phyloP scores from a whole-genome alignment of 2,329 filamentous ascomycete species.

The Thelonectria olida region DNA sequence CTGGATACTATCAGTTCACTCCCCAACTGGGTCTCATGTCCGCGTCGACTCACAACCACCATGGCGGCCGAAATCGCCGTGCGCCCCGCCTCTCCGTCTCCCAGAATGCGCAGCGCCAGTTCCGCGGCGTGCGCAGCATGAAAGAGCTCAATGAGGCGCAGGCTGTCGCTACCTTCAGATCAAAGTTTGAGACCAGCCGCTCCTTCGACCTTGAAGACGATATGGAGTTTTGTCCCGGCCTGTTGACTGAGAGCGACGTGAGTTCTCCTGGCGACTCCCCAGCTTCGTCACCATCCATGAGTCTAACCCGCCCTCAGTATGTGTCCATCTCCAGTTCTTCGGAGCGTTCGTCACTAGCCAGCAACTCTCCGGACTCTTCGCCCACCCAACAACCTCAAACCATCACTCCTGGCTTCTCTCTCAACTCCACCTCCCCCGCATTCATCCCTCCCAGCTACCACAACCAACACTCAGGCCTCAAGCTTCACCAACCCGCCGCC shows the following conservation, averaged over 20 bases:
- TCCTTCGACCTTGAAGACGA: conserved; percentile 98
- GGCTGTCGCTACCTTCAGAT: conserved; percentile 80
- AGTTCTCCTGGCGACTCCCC: conserved; percentile 49
- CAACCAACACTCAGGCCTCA: conserved; percentile 72
- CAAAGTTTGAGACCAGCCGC: conserved; percentile 87
- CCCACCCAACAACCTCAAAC: conserved; percentile 88
- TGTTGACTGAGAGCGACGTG: conserved; percentile 95
- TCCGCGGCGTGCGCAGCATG: conserved; percentile 83
- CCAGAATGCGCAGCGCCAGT: conserved; percentile 87
- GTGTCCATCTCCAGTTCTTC: conserved; percentile 93
- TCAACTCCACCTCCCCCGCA: conserved; percentile 72
- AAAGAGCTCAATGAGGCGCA: conserved; percentile 86
- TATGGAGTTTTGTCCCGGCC: conserved; percentile 91
- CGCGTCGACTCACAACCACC: conserved; percentile 74
- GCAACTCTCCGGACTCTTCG: conserved; percentile 91
- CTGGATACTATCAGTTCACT: conserved; percentile 71
- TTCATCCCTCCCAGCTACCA: conserved; percentile 74
- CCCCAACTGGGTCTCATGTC: conserved; percentile 68
- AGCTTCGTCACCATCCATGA: conserved; percentile 18
- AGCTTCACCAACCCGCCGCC: conserved; percentile 90
- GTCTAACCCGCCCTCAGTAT: conserved; percentile 66
- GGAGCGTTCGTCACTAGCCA: conserved; percentile 93
- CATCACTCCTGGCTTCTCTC: conserved; percentile 79
- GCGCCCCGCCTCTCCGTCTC: conserved; percentile 81
- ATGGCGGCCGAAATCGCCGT: conserved; percentile 85